Base-by-base conservation (phyloP, 164 flowering plant species). In the Stephania cephalantha region DNA sequence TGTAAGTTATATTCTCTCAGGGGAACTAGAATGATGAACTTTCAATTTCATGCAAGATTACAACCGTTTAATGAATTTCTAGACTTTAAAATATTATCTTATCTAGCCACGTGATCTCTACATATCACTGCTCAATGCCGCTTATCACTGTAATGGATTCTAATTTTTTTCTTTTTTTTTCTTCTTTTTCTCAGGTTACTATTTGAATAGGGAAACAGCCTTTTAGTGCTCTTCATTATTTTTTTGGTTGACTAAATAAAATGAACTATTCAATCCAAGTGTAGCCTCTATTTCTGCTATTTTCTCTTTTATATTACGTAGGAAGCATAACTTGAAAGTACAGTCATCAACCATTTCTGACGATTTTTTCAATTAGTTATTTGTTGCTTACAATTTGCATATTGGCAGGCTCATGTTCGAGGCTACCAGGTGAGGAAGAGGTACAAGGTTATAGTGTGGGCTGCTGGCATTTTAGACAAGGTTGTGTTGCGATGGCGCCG, bases 391-490 rank as follows among this genome's bases (percentile, higher is more conserved):
- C 17, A 58, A 58, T 70, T 45, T 22, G 5, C 70, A 17, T 73
- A 79, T 79, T 78, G 78, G 79, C 90, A 95, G 98, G 98, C 99
- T 78, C 95, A 87, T 84, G 88, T 93, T 46, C 86, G 99, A 84
- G 98, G 98, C 20, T 88, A 95, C 75, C 98, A 90, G 83, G 91
- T 86, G 7, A 88, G 98, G 79, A 90, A 87, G 87, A 76, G 90
- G 68, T 93, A 90, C 74, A 87, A 81, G 80, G 92, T 90, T 15
- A 79, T 90, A 52, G 77, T 90, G 71, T 92, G 98, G 99, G 92
- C 97, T 65, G 97, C 89, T 73, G 87, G 99, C 50, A 75, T 95
- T 72, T 79, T 93, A 69, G 99, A 95, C 29, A 95, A 93, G 87
- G 89, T 85, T 46, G 81, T 95, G 30, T 83, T 95, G 42, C 82